Conservation (phyloP, 805 yeast genomes). For the Monosporozyma aerobia region DNA sequence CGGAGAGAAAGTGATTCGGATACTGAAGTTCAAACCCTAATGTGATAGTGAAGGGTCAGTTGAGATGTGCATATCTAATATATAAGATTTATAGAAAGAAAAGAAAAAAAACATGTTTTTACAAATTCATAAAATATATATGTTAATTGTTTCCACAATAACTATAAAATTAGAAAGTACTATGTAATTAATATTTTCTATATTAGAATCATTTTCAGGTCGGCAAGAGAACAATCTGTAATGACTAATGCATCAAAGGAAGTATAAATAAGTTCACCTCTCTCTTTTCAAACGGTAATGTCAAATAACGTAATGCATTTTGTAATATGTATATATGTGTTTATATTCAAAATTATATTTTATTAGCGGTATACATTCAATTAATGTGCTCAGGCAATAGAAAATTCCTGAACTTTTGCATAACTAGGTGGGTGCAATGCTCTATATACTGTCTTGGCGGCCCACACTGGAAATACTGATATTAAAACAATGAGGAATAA, state of each 20-base stretch:
- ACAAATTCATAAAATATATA: background rate
- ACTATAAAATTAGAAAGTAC: too few species aligned
- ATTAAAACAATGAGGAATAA: conserved; percentile 50
- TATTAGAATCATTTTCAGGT: too few species aligned
- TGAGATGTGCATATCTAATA: background rate
- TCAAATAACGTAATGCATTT: too few species aligned
- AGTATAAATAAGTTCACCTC: too few species aligned
- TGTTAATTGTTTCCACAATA: too few species aligned
- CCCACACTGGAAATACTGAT: conserved; percentile 85
- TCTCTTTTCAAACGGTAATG: background rate
- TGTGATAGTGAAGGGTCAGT: background rate
- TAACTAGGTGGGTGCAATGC: conserved; percentile 86
- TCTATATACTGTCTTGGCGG: conserved; percentile 64
- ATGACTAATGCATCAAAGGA: too few species aligned
- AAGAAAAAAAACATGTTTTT: background rate
- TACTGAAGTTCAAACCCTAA: background rate
- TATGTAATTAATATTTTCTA: too few species aligned
- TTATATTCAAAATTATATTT: background rate
- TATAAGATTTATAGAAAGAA: background rate
- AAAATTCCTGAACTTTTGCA: conserved; percentile 82
- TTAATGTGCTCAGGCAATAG: conserved; percentile 26
- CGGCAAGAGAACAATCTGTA: too few species aligned
- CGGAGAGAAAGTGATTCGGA: conserved; percentile 15
- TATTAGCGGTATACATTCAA: background rate
- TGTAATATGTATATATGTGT: background rate